A percentile compares a stretch with the other conserved stretches of the same genome.
Conservation (phyloP, 2,329 filamentous ascomycete species). For the Trichoderma sp. region DNA sequence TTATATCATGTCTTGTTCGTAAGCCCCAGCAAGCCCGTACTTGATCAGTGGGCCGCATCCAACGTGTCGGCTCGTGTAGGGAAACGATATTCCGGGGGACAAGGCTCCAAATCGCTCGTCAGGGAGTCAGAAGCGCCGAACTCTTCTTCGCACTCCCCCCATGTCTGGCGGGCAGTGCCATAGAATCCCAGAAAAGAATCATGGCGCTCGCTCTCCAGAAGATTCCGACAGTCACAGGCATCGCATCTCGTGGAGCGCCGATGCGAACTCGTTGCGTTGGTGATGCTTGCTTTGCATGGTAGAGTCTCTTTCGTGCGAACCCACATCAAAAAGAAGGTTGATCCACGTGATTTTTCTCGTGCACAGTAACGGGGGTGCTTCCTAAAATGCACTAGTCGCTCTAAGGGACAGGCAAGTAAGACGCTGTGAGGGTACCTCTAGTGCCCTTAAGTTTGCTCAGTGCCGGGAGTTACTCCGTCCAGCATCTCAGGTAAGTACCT, state of each 20-base stretch:
- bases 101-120: constrained; percentile 18
- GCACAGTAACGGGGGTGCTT: background rate
- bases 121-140: background rate
- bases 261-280: constrained; percentile 8
- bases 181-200: background rate
- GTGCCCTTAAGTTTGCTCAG: background rate
- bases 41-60: background rate
- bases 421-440: background rate
- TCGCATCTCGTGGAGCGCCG: constrained; percentile 10
- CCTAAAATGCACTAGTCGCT: background rate
- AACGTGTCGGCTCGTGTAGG: constrained; percentile 9
- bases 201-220: background rate
- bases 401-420: background rate
- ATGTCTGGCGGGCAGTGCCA: background rate
- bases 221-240: constrained; percentile 1
- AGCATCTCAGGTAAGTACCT: background rate
- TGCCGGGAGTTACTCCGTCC: background rate
- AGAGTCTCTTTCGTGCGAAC: constrained; percentile 6
- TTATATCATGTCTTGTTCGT: background rate
- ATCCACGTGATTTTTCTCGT: background rate
- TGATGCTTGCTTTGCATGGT: constrained; percentile 18
- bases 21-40: background rate
- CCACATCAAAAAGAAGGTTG: background rate
- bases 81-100: constrained; percentile 1
- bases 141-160: background rate